A percentile compares a stretch with the other conserved stretches of the same genome.
phyloP scores from a whole-genome alignment of 2,329 filamentous ascomycete species.

The Fusarium paranaense region DNA sequence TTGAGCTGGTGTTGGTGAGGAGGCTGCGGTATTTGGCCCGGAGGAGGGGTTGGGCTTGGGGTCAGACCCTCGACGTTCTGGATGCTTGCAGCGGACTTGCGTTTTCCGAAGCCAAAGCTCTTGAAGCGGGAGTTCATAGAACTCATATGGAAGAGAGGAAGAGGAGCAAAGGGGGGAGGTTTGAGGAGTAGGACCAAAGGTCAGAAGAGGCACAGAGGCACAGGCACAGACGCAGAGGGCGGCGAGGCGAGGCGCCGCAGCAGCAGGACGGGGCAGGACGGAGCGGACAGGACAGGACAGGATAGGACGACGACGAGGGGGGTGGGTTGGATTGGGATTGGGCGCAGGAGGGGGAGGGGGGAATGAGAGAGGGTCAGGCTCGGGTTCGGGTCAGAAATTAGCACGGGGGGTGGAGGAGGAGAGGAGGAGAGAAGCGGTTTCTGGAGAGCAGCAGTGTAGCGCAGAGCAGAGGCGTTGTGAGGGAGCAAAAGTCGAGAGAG shows the following conservation, averaged over 20 bases:
- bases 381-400: slow-evolving; percentile 44
- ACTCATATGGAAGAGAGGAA: slow-evolving; percentile 68
- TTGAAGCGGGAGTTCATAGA: slow-evolving; percentile 85
- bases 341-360: slow-evolving; percentile 31
- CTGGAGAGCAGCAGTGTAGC: slow-evolving; percentile 1
- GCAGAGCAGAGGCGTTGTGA: not conserved
- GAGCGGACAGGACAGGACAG: slow-evolving; percentile 28
- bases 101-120: slow-evolving; percentile 84
- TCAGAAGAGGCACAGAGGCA: slow-evolving; percentile 38
- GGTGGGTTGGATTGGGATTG: slow-evolving; percentile 36
- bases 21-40: slow-evolving; percentile 65
- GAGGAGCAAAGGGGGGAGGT: slow-evolving; percentile 40
- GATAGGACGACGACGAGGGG: slow-evolving; percentile 26
- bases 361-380: slow-evolving; percentile 31
- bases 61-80: slow-evolving; percentile 59
- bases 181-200: slow-evolving; percentile 44
- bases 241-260: slow-evolving; percentile 36
- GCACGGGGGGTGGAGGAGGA: slow-evolving; percentile 29
- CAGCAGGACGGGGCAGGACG: slow-evolving; percentile 35
- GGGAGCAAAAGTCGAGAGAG: not conserved
- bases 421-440: slow-evolving; percentile 11
- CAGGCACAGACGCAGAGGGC: slow-evolving; percentile 25
- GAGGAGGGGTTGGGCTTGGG: slow-evolving; percentile 50
- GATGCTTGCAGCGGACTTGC: slow-evolving; percentile 75
- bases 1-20: slow-evolving; percentile 56